Conservation (phyloP, 2,329 filamentous ascomycete genomes). For the Neoarthrinium moseri region DNA sequence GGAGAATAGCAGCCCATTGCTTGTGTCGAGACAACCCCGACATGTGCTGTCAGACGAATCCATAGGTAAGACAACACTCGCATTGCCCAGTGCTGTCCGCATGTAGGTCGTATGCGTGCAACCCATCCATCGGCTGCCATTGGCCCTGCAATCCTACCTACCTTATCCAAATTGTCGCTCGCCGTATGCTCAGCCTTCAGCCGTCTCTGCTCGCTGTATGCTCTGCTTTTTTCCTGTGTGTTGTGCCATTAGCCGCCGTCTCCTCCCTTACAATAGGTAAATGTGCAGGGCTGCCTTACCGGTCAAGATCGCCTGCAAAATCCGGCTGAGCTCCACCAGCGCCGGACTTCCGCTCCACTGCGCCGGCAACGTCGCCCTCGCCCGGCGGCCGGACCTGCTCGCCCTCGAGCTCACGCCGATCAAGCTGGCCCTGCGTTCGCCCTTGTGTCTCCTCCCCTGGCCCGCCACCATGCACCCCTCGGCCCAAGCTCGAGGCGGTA, state of each 20-base stretch:
- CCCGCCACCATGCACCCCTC: slow-evolving; percentile 21
- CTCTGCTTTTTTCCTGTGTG: slow-evolving; percentile 25
- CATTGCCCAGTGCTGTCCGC: too few species aligned
- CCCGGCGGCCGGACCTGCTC: slow-evolving; percentile 25
- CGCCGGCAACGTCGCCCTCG: slow-evolving; percentile 26
- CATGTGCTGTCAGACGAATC: too few species aligned
- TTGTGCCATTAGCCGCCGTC: too few species aligned
- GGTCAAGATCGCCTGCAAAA: slow-evolving; percentile 25
- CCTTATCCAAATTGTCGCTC: too few species aligned
- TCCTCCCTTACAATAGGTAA: too few species aligned
- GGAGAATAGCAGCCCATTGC: too few species aligned
- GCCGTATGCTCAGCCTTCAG: too few species aligned
- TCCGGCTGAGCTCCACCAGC: slow-evolving; percentile 24
- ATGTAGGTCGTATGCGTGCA: too few species aligned
- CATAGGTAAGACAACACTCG: too few species aligned
- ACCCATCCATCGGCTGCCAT: too few species aligned
- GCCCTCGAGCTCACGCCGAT: slow-evolving; percentile 22
- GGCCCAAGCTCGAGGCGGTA: slow-evolving; percentile 24
- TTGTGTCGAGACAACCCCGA: too few species aligned
- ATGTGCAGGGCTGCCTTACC: slow-evolving; percentile 16
- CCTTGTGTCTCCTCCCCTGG: slow-evolving; percentile 20
- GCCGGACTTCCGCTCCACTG: slow-evolving; percentile 23
- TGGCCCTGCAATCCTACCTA: too few species aligned
- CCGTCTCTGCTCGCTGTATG: slow-evolving; percentile 11
- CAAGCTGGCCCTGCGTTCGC: slow-evolving; percentile 16